A percentile compares a stretch with the other conserved stretches of the same genome.
Conservation (phyloP, 768 basidiomycete genomes). For the Rhodotorula taiwanensis region DNA sequence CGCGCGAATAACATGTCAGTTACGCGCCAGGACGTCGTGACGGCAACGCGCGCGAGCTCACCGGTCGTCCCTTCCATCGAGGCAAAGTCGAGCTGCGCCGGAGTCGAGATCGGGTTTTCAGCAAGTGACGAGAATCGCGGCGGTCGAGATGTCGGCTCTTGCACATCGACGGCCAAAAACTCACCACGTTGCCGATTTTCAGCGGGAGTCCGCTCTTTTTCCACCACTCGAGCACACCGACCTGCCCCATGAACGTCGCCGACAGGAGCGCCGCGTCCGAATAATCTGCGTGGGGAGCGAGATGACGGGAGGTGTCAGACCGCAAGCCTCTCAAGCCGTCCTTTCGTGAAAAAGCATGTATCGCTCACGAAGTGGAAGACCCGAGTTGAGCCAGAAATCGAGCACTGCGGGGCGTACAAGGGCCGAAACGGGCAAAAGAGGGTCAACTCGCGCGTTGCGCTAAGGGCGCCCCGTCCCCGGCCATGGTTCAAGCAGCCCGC, state of each 20-base stretch:
- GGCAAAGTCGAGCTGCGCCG: constrained; percentile 62
- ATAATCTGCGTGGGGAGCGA: constrained; percentile 52
- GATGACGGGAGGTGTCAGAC: no score
- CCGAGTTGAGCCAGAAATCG: constrained; percentile 65
- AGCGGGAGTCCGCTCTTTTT: constrained; percentile 56
- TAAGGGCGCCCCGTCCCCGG: no score
- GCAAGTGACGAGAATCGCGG: no score
- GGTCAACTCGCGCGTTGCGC: no score
- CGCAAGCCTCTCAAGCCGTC: no score
- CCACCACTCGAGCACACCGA: constrained; percentile 81
- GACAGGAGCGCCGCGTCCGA: constrained; percentile 72
- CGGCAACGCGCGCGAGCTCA: no score
- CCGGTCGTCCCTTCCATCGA: constrained; percentile 65
- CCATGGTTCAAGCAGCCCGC: no score
- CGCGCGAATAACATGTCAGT: background rate
- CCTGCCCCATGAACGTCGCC: constrained; percentile 68
- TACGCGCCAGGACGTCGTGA: no score
- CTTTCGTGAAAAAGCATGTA: background rate
- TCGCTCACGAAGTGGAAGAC: constrained; percentile 51
- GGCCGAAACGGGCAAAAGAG: background rate
- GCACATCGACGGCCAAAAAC: background rate
- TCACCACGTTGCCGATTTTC: constrained; percentile 64
- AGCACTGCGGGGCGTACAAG: constrained; percentile 50
- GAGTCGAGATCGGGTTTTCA: no score
- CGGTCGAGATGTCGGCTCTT: no score